Conservation (phyloP, 2,329 filamentous ascomycete genomes). For the Apiospora arundinis region DNA sequence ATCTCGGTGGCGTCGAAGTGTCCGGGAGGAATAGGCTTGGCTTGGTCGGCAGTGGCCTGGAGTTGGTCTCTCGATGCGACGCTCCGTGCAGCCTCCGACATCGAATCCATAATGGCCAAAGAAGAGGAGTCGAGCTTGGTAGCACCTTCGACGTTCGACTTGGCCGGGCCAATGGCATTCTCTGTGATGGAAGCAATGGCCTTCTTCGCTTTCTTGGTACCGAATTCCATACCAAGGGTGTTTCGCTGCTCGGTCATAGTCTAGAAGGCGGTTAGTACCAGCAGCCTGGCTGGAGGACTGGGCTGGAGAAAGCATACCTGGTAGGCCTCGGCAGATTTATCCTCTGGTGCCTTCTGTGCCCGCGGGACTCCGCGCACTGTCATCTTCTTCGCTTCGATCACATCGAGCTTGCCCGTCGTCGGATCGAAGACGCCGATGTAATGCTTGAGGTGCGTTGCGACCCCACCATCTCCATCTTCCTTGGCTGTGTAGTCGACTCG, state of each 20-base stretch:
- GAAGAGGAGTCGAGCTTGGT: constrained; percentile 61
- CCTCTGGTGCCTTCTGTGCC: constrained; percentile 57
- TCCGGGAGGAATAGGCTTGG: constrained; percentile 75
- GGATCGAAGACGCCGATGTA: constrained; percentile 71
- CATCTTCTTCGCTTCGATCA: constrained; percentile 71
- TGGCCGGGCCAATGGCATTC: constrained; percentile 72
- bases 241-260: constrained; percentile 67
- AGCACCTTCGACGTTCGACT: constrained; percentile 38
- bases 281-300: background rate
- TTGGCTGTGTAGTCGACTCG: constrained; percentile 66
- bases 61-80: constrained; percentile 73
- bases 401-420: constrained; percentile 61
- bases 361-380: constrained; percentile 63
- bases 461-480: constrained; percentile 53
- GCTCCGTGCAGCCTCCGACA: constrained; percentile 65
- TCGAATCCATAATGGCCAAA: constrained; percentile 66
- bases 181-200: constrained; percentile 64
- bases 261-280: constrained; percentile 42
- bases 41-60: constrained; percentile 67
- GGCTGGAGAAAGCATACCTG: constrained; percentile 41
- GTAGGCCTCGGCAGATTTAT: constrained; percentile 49
- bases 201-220: constrained; percentile 86
- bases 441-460: constrained; percentile 60
- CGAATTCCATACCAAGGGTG: constrained; percentile 78
- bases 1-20: constrained; percentile 72